Evolutionary conservation across 768 basidiomycete species (phyloP).

Genomic region (Strobilomyces echinocephalus): DNA sequence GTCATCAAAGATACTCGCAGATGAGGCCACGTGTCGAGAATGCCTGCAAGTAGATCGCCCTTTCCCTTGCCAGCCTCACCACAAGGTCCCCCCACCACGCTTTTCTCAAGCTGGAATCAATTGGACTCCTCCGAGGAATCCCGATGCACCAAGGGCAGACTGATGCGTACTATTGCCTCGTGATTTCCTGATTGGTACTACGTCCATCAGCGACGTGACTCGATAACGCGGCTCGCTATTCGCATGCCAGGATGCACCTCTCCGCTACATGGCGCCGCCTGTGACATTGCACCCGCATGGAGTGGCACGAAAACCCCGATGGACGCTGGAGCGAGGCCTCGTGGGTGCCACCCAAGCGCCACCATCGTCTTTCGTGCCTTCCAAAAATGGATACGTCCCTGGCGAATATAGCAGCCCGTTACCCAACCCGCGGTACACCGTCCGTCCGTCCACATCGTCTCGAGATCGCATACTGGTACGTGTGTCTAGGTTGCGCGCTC

Average conservation of each 20-base stretch:
- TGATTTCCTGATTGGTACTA: constrained; percentile 8
- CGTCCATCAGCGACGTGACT: constrained; percentile 4
- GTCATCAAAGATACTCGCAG: neutral
- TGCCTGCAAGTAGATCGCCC: neutral
- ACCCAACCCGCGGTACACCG: neutral
- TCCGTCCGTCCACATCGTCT: neutral
- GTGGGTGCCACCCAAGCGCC: neutral
- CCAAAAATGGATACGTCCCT: neutral
- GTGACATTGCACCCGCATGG: neutral
- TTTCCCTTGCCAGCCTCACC: neutral
- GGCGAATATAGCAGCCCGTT: neutral
- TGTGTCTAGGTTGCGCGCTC: neutral
- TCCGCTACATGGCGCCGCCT: neutral
- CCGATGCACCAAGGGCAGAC: constrained; percentile 2
- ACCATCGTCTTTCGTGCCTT: neutral
- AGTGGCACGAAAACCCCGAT: neutral
- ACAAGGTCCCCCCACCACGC: neutral
- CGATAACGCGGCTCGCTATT: neutral
- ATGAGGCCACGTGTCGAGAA: constrained; percentile 8
- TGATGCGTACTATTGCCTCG: constrained; percentile 18
- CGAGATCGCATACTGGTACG: neutral
- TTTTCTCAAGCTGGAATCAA: neutral
- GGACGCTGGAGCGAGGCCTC: constrained; percentile 1
- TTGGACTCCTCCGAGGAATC: constrained; percentile 11
- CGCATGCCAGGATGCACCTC: neutral